Evolutionary conservation across 768 basidiomycete genomes (phyloP), one percentile per base, ranked within the genome.

Genomic region (Lentinula detonsa): DNA sequence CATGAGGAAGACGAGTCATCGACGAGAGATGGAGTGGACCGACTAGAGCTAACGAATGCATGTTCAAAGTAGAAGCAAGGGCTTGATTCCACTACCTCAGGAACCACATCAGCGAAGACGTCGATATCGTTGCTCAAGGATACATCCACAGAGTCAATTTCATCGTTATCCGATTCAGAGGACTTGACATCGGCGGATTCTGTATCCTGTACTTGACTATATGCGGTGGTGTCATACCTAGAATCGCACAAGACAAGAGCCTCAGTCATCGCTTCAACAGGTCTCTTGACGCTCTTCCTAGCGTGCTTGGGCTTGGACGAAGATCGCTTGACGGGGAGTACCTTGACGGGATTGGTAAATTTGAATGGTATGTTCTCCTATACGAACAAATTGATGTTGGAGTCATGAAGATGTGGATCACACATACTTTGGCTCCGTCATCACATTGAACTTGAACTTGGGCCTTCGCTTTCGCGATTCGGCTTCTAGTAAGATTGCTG

Each of bases 401-500:
- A 43, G 15, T 5, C 13, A 31, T 40, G 5, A 1, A 34, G 11
- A n/a, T 18, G 8, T 11, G 7, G 13, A 21, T 7, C 5, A 4
- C 11, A 37, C 11, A n/a, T 56, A 56, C 55, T 40, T 56, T 55
- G 39, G 28, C n/a, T 28, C 16, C 5, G n/a, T 39, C 53, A 15
- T 35, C n/a, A 11, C 34, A 10, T 18, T 54, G 40, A 13, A 34
- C 37, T 18, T 54, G 40, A 13, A 34, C 37, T 42, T 40, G 34
- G 11, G 49, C 59, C 35, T 60, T 60, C 21, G 58, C 58, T 23
- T 60, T 56, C 21, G 55, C 55, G n/a, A 56, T 46, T 45, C 59
- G 45, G 43, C 61, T 55, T 39, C 61, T 46, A 16, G 61, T 42
- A 4, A 63, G 49, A 52, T 62, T 62, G 49, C 43, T 59, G 59